Evolutionary conservation across 1,139 yeast genomes (phyloP), one percentile per base, ranked within the genome.

Genomic region (Arxiozyma bovina): DNA sequence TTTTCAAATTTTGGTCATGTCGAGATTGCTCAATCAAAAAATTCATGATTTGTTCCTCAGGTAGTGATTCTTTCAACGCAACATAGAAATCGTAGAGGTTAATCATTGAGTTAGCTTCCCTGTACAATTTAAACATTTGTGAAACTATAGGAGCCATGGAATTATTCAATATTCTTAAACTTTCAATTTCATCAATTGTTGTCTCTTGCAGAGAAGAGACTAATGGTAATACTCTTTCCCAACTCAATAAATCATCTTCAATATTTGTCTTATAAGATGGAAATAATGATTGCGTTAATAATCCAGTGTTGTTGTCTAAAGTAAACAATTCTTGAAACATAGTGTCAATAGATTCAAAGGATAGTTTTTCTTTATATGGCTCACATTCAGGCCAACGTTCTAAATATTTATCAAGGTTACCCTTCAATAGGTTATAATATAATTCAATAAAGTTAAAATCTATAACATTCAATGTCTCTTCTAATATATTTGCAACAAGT

Each of bases 31-130:
- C 56, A 7, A 61, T 57, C 50, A 80, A 55, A n/a, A 73, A 70
- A 1, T 63, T 55, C 50, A 76, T 57, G 1, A 82, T 65, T 20
- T 70, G 68, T 0, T 66, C 63, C 53, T 73, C 73, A 22, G 77
- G 75, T 27, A 87, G 63, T 0, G 82, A 73, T 56, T 77, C 80
- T 63, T 78, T 80, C 71, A 88, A 90, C 0, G 91, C 90, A 50
- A 75, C 71, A 65, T 78, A 90, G 63, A 86, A 87, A 63, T 90
- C 97, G 69, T 78, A 86, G 51, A 88, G 78, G 65, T 89, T 90
- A 59, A 89, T 77, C 27, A 77, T 73, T 2, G 83, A 76, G 30
- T 89, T 87, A 0, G 96, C 93, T 64, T 90, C 97, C 58, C 93
- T 80, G 67, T 85, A 85, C 22, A 89, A 75, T 50, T 81, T 78